Evolutionary conservation across 2,329 filamentous ascomycete genomes (phyloP).

Genomic region (Epichloe bromicola): DNA sequence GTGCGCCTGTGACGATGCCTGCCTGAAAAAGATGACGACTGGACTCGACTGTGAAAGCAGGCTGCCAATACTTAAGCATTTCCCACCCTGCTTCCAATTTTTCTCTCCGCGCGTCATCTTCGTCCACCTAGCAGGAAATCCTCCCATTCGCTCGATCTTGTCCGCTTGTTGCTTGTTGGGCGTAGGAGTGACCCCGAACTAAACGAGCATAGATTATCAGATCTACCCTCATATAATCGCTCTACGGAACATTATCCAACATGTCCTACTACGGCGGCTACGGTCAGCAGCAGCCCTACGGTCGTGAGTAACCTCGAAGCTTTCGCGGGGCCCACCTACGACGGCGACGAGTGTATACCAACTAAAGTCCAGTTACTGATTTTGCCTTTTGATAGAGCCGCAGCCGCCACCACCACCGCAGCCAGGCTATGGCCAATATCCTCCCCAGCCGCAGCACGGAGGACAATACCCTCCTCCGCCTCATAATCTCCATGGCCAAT

Average conservation of each 20-base stretch:
- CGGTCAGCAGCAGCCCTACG: conserved; percentile 14
- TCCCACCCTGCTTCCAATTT: not conserved
- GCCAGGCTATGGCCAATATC: conserved; percentile 23
- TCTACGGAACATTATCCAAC: not conserved
- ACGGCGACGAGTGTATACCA: not conserved
- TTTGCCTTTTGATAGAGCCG: conserved; percentile 13
- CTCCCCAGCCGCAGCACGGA: conserved; percentile 8
- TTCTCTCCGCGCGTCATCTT: not conserved
- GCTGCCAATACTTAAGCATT: conserved; percentile 1
- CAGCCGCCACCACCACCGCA: conserved; percentile 21
- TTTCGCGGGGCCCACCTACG: not conserved
- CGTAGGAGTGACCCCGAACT: not conserved
- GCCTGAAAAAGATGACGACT: no score
- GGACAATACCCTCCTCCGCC: conserved; percentile 12
- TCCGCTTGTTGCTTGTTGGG: not conserved
- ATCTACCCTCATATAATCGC: not conserved
- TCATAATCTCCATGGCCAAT: conserved; percentile 17
- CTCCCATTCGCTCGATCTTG: not conserved
- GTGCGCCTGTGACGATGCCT: no score
- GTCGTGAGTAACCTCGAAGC: conserved; percentile 19
- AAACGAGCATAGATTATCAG: not conserved
- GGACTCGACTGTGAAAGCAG: not conserved
- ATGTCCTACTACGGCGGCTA: conserved; percentile 24
- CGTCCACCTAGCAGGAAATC: not conserved
- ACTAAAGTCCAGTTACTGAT: not conserved